Percentiles rank a stretch among this genome's conserved stretches.
Conservation (phyloP, 208 protist species). For the Wallacemonas sp. region DNA sequence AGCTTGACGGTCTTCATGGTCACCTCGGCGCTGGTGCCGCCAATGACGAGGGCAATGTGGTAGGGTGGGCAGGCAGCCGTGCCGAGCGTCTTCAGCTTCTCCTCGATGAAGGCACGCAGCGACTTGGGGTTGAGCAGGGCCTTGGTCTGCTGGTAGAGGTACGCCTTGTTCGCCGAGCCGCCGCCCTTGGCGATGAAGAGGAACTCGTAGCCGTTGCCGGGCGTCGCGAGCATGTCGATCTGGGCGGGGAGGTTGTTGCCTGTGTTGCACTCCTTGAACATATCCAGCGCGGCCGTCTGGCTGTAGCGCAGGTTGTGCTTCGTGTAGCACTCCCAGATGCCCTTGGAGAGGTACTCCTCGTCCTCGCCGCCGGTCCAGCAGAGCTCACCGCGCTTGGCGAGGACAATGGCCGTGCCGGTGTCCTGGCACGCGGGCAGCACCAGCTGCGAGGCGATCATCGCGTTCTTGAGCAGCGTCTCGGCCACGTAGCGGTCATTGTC, state of each 20-base stretch:
- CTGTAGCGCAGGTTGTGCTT: constrained; percentile 96
- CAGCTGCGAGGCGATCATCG: constrained; percentile 91
- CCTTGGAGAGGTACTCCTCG: constrained; percentile 93
- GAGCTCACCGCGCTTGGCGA: constrained; percentile 96
- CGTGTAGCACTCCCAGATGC: constrained; percentile 96
- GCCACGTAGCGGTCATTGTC: constrained; percentile 97
- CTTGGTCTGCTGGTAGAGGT: constrained; percentile 97
- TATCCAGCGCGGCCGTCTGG: constrained; percentile 94
- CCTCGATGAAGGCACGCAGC: constrained; percentile 92
- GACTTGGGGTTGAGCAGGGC: constrained; percentile 94
- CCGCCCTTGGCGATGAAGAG: constrained; percentile 98
- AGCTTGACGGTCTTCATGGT: constrained; percentile 98
- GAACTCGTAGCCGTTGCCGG: constrained; percentile 96
- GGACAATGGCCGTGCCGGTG: constrained; percentile 97
- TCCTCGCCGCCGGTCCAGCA: constrained; percentile 97
- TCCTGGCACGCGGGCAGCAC: constrained; percentile 96
- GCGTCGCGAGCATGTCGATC: constrained; percentile 94
- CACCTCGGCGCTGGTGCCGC: constrained; percentile 96
- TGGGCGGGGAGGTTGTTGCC: constrained; percentile 97
- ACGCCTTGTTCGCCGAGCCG: constrained; percentile 98
- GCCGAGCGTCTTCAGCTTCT: constrained; percentile 95
- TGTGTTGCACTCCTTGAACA: constrained; percentile 98
- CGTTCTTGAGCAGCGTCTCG: constrained; percentile 96
- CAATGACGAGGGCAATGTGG: constrained; percentile 97
- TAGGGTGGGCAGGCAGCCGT: constrained; percentile 98